Evolutionary conservation across 164 flowering plant genomes (phyloP).

Genomic region (Aristolochia contorta): DNA sequence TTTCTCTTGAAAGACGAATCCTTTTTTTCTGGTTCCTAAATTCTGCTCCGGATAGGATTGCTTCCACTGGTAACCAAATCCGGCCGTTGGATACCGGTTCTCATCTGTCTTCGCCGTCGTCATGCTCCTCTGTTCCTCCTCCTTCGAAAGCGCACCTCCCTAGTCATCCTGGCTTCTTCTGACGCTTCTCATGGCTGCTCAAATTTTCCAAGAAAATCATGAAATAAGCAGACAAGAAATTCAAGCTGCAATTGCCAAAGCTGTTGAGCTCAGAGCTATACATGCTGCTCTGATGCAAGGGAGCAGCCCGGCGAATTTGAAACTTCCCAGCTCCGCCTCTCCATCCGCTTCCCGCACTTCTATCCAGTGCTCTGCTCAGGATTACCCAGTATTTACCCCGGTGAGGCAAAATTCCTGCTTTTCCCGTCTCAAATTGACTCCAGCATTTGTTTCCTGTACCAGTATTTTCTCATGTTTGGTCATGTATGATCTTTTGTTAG

Average conservation of each 20-base stretch:
- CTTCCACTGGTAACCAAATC: constrained; percentile 13
- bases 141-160: background rate
- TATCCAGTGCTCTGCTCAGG: constrained; percentile 68
- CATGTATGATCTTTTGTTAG: no score
- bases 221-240: constrained; percentile 53
- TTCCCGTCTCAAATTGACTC: background rate
- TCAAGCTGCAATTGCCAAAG: constrained; percentile 83
- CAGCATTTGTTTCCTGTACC: no score
- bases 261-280: constrained; percentile 84
- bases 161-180: constrained; percentile 1
- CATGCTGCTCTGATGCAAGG: constrained; percentile 78
- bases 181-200: constrained; percentile 31
- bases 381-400: constrained; percentile 97
- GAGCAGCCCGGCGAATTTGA: constrained; percentile 46
- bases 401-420: constrained; percentile 32
- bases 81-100: constrained; percentile 21
- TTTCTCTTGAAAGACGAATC: constrained; percentile 8
- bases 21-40: constrained; percentile 21
- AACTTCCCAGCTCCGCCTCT: constrained; percentile 26
- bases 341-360: constrained; percentile 37
- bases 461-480: no score
- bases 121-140: background rate
- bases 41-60: constrained; percentile 16
- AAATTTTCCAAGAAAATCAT: constrained; percentile 21
- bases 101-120: constrained; percentile 3